phyloP scores from a whole-genome alignment of 306 rosid species.

The Biancaea sappan region DNA sequence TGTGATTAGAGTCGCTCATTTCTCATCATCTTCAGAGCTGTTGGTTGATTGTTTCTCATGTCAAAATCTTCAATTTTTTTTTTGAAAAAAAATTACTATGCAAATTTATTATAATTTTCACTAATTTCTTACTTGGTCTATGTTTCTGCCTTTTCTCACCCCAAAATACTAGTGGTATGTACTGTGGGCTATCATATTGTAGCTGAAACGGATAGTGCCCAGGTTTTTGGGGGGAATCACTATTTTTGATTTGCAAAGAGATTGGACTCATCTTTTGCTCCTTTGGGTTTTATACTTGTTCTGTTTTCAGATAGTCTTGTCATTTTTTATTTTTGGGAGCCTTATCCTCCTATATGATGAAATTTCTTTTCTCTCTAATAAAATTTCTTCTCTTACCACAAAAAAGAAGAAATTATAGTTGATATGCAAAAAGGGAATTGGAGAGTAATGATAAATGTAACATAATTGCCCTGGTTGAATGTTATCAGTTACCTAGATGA shows the following conservation, averaged over 20 bases:
- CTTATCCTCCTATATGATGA: background rate
- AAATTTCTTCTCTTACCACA: background rate
- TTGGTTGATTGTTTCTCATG: background rate
- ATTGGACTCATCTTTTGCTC: too few relatives aligned
- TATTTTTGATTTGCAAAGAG: too few relatives aligned
- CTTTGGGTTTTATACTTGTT: too few relatives aligned
- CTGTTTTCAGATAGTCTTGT: too few relatives aligned
- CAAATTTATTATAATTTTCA: constrained; percentile 7
- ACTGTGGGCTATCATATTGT: background rate
- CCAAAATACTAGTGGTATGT: background rate
- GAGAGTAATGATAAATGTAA: background rate
- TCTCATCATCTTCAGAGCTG: background rate
- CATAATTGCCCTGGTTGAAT: background rate
- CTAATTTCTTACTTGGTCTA: background rate
- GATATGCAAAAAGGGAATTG: too few relatives aligned
- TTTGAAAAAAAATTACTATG: too few relatives aligned
- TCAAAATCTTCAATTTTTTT: too few relatives aligned
- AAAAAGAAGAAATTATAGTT: too few relatives aligned
- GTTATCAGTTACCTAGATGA: constrained; percentile 19
- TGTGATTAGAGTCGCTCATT: background rate
- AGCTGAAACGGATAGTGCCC: background rate
- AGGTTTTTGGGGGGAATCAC: too few relatives aligned
- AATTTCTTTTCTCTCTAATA: background rate
- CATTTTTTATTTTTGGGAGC: too few relatives aligned
- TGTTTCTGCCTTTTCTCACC: background rate